Evolutionary conservation across 2,329 filamentous ascomycete genomes (phyloP), one percentile per base, ranked within the genome.

Genomic region (Xylariales sp.): DNA sequence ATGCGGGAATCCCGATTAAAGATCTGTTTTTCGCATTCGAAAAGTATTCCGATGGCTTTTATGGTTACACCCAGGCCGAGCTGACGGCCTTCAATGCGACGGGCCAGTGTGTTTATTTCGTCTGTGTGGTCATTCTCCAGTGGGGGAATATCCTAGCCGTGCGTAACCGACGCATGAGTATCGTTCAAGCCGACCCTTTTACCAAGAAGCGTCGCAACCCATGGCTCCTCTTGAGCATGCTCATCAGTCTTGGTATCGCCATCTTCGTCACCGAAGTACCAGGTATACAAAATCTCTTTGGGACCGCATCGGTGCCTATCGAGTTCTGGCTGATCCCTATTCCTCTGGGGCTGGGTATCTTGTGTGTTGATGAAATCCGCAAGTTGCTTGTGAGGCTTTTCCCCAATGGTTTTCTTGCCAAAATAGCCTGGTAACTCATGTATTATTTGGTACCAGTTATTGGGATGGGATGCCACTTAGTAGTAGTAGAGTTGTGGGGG

Each of bases 91-190:
- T 75, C 58, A 74, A 73, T 54, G 62, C 59, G 37, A 62, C 62
- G 0, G 72, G 68, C 4, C 70, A 74, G 46, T 62, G 66, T 29
- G 66, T 77, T 5, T 77, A 76, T 53, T 77, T 77, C 39, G 67
- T 76, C 10, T 71, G 67, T 0, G 58, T 76, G 1, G 70, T 76
- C 1, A 64, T 76, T 25, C 56, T 76, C 25, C 72, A 76, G 41
- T 73, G 69, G 65, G 71, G 70, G 3, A 76, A 76, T 42, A 66
- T 76, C 25, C 56, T 76, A 17, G 56, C 62, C 1, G 65, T 76
- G 5, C 66, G 73, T 33, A 76, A 71, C 45, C 70, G 73, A 24
- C 61, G 69, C 2, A 53, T 75, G 37, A 72, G 67, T 29, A 67
- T 76, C 25, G 46, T 76, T 18, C 69, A 76, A 44, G 69, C 71